Percentiles rank a stretch among this genome's conserved stretches.
Conservation (phyloP, 1,284 basidiomycete species). For the Flammula alnicola region DNA sequence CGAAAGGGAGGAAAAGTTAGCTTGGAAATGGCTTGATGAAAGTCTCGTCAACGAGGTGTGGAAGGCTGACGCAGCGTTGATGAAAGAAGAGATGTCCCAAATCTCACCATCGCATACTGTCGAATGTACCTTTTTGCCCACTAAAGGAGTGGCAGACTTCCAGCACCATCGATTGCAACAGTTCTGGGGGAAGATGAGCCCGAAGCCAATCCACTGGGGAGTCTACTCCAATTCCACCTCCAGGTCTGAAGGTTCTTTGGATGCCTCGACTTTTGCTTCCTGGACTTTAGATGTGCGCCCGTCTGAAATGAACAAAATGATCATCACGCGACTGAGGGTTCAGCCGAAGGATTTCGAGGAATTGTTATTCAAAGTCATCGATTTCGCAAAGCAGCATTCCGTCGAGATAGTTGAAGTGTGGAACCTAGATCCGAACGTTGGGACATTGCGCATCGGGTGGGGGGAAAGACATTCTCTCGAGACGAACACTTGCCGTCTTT, state of each 20-base stretch:
- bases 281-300: constrained; percentile 55
- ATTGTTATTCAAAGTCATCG: constrained; percentile 44
- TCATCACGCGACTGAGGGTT: constrained; percentile 55
- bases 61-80: constrained; percentile 37
- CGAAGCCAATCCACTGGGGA: constrained; percentile 43
- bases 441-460: constrained; percentile 36
- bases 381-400: constrained; percentile 42
- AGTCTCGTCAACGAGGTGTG: constrained; percentile 34
- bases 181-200: constrained; percentile 29
- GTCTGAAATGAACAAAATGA: constrained; percentile 40
- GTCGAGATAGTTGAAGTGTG: constrained; percentile 57
- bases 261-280: constrained; percentile 45
- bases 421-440: constrained; percentile 48
- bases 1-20: background rate
- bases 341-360: constrained; percentile 39
- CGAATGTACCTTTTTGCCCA: constrained; percentile 49
- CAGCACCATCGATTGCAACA: constrained; percentile 36
- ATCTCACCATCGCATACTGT: constrained; percentile 8
- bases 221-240: constrained; percentile 27
- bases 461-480: constrained; percentile 45
- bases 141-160: constrained; percentile 50
- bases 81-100: constrained; percentile 33
- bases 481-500: constrained; percentile 56
- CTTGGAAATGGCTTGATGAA: constrained; percentile 41
- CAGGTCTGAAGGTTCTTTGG: constrained; percentile 9